These are phyloP conservation scores for Emericellopsis terricola DNA, from an alignment of 495 filamentous ascomycete genomes.

Conservation along the genomic window DNA sequence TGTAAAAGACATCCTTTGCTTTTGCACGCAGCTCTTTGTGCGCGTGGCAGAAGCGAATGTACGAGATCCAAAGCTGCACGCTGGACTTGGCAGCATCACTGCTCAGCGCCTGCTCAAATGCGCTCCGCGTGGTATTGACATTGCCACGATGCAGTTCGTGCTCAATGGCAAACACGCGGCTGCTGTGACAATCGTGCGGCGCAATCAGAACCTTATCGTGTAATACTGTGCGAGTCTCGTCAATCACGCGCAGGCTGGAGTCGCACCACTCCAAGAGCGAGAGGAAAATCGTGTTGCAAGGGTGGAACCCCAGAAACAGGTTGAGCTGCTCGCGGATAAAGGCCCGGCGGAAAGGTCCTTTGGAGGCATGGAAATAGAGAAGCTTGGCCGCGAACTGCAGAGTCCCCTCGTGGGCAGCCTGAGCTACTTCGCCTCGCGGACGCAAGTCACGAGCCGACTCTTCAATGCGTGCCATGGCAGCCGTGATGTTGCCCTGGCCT, in stretches of 20 bases:
- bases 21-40: constrained; percentile 12
- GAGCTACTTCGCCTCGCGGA: constrained; percentile 13
- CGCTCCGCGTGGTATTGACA: constrained; percentile 37
- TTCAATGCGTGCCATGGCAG: constrained; percentile 22
- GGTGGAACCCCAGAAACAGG: constrained; percentile 42
- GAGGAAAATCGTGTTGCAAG: constrained; percentile 64
- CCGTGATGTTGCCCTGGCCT: constrained; percentile 31
- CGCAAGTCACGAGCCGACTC: constrained; percentile 16
- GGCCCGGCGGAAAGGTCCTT: constrained; percentile 42
- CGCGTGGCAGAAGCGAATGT: constrained; percentile 34
- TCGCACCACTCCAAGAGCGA: constrained; percentile 54
- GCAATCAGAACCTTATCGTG: constrained; percentile 23
- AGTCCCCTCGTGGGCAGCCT: constrained; percentile 30
- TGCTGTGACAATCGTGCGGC: constrained; percentile 26
- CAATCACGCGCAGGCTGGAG: constrained; percentile 45
- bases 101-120: constrained; percentile 53
- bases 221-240: constrained; percentile 48
- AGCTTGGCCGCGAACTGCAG: constrained; percentile 52
- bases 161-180: constrained; percentile 48
- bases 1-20: constrained; percentile 36
- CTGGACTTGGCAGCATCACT: constrained; percentile 18
- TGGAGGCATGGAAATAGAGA: constrained; percentile 44
- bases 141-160: constrained; percentile 44
- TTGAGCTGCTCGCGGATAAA: constrained; percentile 40
- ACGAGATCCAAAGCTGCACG: constrained; percentile 46